Evolutionary conservation across 179 eudicot species (phyloP), one percentile per base, ranked within the genome.

Genomic region (Carnegiea gigantea): DNA sequence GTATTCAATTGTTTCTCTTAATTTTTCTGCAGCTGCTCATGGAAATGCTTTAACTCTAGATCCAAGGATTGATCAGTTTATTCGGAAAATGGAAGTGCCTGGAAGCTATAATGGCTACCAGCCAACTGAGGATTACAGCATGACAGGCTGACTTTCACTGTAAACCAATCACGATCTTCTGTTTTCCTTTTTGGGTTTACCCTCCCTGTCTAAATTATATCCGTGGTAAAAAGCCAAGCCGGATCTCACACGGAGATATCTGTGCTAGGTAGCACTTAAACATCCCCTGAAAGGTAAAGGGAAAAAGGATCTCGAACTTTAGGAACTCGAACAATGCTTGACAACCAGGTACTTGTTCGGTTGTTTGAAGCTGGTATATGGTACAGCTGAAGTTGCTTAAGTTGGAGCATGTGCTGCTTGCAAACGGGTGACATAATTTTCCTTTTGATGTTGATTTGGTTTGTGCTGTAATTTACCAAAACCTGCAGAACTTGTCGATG

Each of bases 41-140:
- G 21, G 53, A 30, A 21, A 23, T 57, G 13, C 36, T 28, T 13
- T 79, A 26, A n/a, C 49, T 67, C 62, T 78, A 78, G 67, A 80
- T 88, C 86, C 90, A 94, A 95, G 98, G 84, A 87, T 92, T 60
- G 98, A 94, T 82, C 92, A 93, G 73, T 87, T 93, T 85, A 88
- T 91, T 6, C 94, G 91, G 73, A 93, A 92, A 85, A 92, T 93
- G 86, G 97, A 94, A 87, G 86, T 89, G 3, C 92, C 95, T 0
- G 94, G 91, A 68, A 86, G 83, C 87, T 94, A 93, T 77, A 83
- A 84, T 79, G 81, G 88, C 15, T 94, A 90, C 75, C 82, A 88
- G 87, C 90, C 88, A 38, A 82, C 87, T 24, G 97, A 94, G 24
- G 93, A 92, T 77, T 93, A 90, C 86, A 87, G 81, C 86, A 83